Conservation (phyloP, 352 stramenopile species). For the Phytopythium ostracodes region DNA sequence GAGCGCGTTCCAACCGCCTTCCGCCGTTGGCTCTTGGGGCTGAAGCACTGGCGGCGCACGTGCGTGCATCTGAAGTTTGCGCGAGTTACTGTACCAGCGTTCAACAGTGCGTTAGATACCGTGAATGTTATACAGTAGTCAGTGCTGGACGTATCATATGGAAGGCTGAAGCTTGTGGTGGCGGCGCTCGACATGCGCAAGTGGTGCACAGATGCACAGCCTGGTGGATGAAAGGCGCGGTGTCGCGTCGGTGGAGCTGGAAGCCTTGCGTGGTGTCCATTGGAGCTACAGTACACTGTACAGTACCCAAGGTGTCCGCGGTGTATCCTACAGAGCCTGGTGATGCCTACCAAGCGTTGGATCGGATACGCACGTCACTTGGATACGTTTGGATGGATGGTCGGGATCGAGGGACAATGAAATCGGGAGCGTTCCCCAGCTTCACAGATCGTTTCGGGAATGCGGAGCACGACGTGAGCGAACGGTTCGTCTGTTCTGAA, state of each 20-base stretch:
- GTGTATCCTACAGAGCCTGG: no score
- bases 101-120: no score
- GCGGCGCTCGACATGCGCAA: background rate
- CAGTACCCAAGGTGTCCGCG: no score
- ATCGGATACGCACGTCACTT: constrained; percentile 2
- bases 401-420: background rate
- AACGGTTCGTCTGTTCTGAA: background rate
- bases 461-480: background rate
- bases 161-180: background rate
- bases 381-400: background rate
- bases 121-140: background rate
- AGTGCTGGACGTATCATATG: background rate
- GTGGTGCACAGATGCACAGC: background rate
- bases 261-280: background rate
- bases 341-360: background rate
- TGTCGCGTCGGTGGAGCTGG: background rate
- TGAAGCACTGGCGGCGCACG: background rate
- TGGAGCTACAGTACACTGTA: background rate
- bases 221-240: background rate
- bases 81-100: background rate
- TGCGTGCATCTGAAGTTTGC: constrained; percentile 4
- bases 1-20: background rate
- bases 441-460: background rate
- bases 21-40: background rate
- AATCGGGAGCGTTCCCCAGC: background rate